Evolutionary conservation across 169 alveolate species (phyloP).

Genomic region (Plasmodium yoelii): DNA sequence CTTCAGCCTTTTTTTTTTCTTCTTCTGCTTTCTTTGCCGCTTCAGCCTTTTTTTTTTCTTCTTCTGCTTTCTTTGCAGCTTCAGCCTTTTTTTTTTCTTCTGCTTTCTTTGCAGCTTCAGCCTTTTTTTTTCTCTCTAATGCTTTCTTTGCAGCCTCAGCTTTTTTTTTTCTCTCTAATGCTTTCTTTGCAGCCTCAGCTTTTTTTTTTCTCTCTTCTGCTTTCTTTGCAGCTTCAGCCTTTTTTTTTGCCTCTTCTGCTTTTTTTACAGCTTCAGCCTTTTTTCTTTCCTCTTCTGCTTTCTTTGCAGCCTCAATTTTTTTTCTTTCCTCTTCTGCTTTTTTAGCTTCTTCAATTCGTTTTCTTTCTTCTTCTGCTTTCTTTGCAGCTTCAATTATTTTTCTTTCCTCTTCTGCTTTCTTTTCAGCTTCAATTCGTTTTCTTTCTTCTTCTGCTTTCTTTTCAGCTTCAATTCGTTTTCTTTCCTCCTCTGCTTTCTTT

Average conservation of each 20-base stretch:
- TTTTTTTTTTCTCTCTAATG: background rate
- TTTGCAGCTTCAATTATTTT: background rate
- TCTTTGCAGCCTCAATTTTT: background rate
- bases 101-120: conserved; percentile 2
- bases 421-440: background rate
- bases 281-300: conserved; percentile 7
- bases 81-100: background rate
- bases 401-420: conserved; percentile 9
- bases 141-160: background rate
- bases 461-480: background rate
- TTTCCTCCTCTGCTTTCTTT: background rate
- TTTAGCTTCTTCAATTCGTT: background rate
- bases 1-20: background rate
- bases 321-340: conserved; percentile 6
- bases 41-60: background rate
- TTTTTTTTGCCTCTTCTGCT: background rate
- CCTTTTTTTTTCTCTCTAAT: background rate
- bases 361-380: conserved; percentile 6
- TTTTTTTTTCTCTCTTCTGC: background rate
- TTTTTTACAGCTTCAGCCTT: background rate
- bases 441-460: conserved; percentile 6
- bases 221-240: background rate
- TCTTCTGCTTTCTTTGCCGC: background rate
- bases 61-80: background rate
- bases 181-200: background rate